Base-by-base conservation (phyloP, 345 rosid species). In the Citrus cavaleriei region DNA sequence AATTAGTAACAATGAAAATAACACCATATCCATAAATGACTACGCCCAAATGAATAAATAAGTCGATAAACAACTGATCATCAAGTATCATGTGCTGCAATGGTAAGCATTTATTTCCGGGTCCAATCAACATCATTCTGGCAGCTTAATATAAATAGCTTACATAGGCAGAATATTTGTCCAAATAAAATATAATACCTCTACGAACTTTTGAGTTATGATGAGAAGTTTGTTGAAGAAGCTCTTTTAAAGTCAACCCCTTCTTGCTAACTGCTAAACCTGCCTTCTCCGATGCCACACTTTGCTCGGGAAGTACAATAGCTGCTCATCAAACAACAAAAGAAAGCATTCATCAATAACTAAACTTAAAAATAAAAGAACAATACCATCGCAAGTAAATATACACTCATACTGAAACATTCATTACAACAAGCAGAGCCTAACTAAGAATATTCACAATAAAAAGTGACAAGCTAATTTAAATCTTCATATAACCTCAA, bases 231-330 rank as follows among this genome's bases (percentile, higher is more conserved):
- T 93, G 98, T 75, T 81, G 88, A 38, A 95, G 92, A 77, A 95
- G 98, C 80, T 94, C 98, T 38, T 89, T 79, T 83, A 95, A 83
- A 76, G 97, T 90, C 88, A 93, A 84, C n/a, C 98, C 98, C 80
- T 90, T 95, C 91, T 89, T 95, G 83, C 85, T 93, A 55, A 93
- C 89, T 70, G 99, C 98, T 22, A 91, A 84, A 49, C 92, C 98
- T n/a, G 81, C 76, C 86, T 90, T 95, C 63, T 92, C 93, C 0
- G 91, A 86, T 10, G 90, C 97, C 78, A 95, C 86, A 83, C 95
- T 95, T 81, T 95, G 98, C 84, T 93, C 96, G 22, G 97, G 99
- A 81, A 95, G 93, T 78, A 92, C 46, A 81, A 95, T 95, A 0
- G 97, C 99, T 96, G 86, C 83, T 81, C 83, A 32, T 67, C 57